Evolutionary conservation across 768 basidiomycete genomes (phyloP), one percentile per base, ranked within the genome.

Genomic region (Tricholoma saponaceum): DNA sequence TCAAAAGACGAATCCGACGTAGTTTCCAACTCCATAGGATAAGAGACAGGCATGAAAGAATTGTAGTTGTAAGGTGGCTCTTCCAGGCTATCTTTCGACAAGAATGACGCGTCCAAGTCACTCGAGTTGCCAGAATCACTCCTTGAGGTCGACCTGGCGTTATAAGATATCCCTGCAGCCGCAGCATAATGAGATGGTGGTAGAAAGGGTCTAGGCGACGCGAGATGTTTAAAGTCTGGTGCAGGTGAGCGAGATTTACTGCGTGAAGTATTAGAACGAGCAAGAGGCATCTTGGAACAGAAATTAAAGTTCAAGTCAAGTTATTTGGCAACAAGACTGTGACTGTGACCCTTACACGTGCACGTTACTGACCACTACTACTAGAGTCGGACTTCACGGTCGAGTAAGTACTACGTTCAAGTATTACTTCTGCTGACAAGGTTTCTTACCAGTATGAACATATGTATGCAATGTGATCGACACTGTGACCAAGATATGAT

Each of bases 131-230:
- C 28, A 16, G 47, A 23, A 52, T 61, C 54, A 58, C 57, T 58
- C 39, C 46, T 59, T 25, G 50, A 57, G 52, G 58, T 51, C 25
- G 39, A 53, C 58, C 18, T 52, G 55, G 57, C 55, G 54, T 55
- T 56, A 26, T 61, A 65, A 25, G 54, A 44, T 23, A 65, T 58
- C 0, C 80, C 81, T 2, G 77, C 82, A 0, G 79, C 83, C 16
- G 77, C 78, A 5, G 82, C 83, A 64, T 82, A 84, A 59, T 83
- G 76, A 41, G 83, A 77, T 0, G 83, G 82, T 12, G 83, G 83
- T 18, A 81, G 65, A 62, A 81, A 84, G 1, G 71, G 69, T 10
- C 71, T 74, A 2, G 75, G 72, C 5, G 67, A 63, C 0, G 70
- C 37, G 12, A 52, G 65, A 2, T 63, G 58, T 30, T 53, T 49